These are phyloP conservation scores for Dimocarpus longan DNA, from an alignment of 345 rosid genomes.

Conservation along the genomic window DNA sequence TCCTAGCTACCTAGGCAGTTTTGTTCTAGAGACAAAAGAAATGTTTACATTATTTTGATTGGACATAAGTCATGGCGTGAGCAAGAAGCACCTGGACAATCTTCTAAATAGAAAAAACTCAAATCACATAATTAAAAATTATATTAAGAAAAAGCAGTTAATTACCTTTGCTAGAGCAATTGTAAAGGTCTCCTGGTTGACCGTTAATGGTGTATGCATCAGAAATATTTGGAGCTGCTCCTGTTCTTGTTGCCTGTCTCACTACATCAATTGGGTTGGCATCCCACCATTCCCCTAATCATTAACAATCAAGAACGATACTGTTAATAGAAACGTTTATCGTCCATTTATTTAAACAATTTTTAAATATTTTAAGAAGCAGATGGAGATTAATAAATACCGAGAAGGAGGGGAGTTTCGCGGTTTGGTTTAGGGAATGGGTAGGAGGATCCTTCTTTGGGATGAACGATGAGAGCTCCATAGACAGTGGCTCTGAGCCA, in stretches of 20 bases:
- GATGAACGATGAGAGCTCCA: conserved; percentile 80
- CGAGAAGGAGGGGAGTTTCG: conserved; percentile 69
- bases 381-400: conserved; percentile 33
- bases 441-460: conserved; percentile 62
- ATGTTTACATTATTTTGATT: neutral
- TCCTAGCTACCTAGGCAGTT: neutral
- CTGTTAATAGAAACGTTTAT: neutral
- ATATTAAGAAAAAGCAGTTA: neutral
- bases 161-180: conserved; percentile 77
- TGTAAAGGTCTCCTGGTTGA: conserved; percentile 93
- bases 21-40: neutral
- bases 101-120: neutral
- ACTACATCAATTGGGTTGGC: conserved; percentile 79
- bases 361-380: no score
- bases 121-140: neutral
- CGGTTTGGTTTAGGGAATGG: conserved; percentile 76
- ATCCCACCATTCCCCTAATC: conserved; percentile 95
- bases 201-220: conserved; percentile 91
- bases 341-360: neutral
- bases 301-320: conserved; percentile 15
- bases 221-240: conserved; percentile 72
- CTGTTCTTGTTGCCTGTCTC: conserved; percentile 65
- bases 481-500: conserved; percentile 97
- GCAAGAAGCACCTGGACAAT: neutral
- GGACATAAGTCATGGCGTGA: neutral